These are phyloP conservation scores for Ascochyta clinopodiicola DNA, from an alignment of 2,329 filamentous ascomycete species.

Conservation along the genomic window DNA sequence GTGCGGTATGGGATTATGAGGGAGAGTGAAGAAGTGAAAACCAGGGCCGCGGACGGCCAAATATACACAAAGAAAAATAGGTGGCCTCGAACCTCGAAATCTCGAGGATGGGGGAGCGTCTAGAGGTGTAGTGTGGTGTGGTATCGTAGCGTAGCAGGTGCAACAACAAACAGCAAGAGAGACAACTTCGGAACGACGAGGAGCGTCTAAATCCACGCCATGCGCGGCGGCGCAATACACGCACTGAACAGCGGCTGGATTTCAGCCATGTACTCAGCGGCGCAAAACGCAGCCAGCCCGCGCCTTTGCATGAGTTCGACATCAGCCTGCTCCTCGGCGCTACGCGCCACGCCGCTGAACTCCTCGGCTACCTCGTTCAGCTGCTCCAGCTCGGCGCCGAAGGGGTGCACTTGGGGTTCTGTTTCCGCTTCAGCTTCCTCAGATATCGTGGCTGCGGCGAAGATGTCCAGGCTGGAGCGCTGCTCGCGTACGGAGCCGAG, in stretches of 20 bases:
- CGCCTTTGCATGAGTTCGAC: slow-evolving; percentile 71
- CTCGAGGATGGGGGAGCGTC: neutral
- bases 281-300: slow-evolving; percentile 75
- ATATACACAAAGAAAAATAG: slow-evolving; percentile 12
- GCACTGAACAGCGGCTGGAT: slow-evolving; percentile 67
- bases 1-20: neutral
- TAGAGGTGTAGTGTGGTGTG: slow-evolving; percentile 1
- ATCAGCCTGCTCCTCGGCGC: slow-evolving; percentile 75
- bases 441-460: slow-evolving; percentile 34
- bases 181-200: too few species aligned
- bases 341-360: slow-evolving; percentile 67
- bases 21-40: slow-evolving; percentile 5
- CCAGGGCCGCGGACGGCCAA: neutral
- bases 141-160: too few species aligned
- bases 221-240: slow-evolving; percentile 30
- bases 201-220: slow-evolving; percentile 45
- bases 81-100: too few species aligned
- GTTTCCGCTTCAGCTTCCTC: slow-evolving; percentile 43
- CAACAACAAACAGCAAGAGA: too few species aligned
- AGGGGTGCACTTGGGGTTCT: slow-evolving; percentile 65
- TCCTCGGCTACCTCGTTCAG: slow-evolving; percentile 94
- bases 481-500: slow-evolving; percentile 63
- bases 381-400: slow-evolving; percentile 87
- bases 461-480: slow-evolving; percentile 55
- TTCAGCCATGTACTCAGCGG: slow-evolving; percentile 83